Conservation (phyloP, 768 basidiomycete genomes). For the Mycena vitilis region DNA sequence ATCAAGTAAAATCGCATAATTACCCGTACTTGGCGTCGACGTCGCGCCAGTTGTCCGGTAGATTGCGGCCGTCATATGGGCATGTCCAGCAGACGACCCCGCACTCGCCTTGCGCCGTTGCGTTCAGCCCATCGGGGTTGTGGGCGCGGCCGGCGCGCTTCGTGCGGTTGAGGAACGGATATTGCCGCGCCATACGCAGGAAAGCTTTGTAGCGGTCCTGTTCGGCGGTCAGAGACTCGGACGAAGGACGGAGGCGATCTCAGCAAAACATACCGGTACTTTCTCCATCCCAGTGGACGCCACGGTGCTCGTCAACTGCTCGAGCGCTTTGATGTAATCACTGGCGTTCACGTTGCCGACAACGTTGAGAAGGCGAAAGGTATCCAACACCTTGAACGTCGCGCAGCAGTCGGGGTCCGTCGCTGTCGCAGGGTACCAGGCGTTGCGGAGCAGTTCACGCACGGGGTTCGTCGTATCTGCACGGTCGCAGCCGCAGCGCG, state of each 20-base stretch:
- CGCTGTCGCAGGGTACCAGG: neutral
- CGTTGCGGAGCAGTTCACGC: neutral
- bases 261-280: neutral
- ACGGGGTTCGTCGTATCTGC: neutral
- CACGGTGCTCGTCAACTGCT: neutral
- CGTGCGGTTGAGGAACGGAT: neutral
- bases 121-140: neutral
- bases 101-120: neutral
- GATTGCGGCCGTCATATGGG: neutral
- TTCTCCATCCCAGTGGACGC: neutral
- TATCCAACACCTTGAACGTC: neutral
- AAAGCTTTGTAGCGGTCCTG: neutral
- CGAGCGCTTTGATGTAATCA: neutral
- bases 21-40: neutral
- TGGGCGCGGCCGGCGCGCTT: neutral
- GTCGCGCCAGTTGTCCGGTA: neutral
- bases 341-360: neutral
- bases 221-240: too few relatives aligned
- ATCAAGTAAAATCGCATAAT: too few relatives aligned
- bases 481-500: neutral
- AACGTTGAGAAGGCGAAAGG: neutral
- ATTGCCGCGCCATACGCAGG: neutral
- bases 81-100: neutral
- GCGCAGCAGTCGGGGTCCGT: neutral
- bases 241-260: too few relatives aligned